These are phyloP conservation scores for Chrysanthemum makinoi DNA, from an alignment of 129 eudicot species.

Conservation along the genomic window DNA sequence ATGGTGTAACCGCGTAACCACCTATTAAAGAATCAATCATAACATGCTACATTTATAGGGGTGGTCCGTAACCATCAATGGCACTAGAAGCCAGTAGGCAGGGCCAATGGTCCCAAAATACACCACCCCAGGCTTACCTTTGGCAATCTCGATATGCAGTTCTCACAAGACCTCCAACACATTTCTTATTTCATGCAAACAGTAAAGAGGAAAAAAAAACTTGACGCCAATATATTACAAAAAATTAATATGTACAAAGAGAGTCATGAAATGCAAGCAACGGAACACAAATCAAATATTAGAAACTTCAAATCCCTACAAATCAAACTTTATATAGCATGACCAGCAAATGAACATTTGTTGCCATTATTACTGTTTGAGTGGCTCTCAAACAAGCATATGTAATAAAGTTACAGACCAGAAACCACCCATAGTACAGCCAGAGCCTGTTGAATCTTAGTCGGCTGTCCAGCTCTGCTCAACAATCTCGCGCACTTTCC, in stretches of 20 bases:
- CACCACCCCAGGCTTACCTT: conserved; percentile 5
- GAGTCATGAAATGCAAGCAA: conserved; percentile 21
- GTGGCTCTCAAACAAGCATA: conserved; percentile 18
- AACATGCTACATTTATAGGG: too few relatives aligned
- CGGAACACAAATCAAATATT: conserved; percentile 13
- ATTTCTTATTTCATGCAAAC: not conserved
- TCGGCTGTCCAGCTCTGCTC: conserved; percentile 95
- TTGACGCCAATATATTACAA: conserved; percentile 20
- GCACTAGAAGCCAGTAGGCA: not conserved
- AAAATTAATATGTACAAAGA: conserved; percentile 29
- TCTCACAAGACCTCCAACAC: not conserved
- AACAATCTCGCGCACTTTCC: conserved; percentile 73
- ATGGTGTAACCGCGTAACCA: too few relatives aligned
- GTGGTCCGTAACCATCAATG: not conserved
- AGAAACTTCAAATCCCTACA: conserved; percentile 24
- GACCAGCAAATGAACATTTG: conserved; percentile 27
- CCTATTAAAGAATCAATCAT: not conserved
- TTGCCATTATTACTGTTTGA: conserved; percentile 24
- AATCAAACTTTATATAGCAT: conserved; percentile 22
- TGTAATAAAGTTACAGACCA: conserved; percentile 21
- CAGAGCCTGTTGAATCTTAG: conserved; percentile 22
- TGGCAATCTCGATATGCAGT: not conserved
- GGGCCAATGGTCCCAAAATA: not conserved
- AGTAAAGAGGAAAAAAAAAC: not conserved
- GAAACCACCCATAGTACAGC: not conserved